Conservation (phyloP, 2,329 filamentous ascomycete genomes). For the Triangularia setosa region DNA sequence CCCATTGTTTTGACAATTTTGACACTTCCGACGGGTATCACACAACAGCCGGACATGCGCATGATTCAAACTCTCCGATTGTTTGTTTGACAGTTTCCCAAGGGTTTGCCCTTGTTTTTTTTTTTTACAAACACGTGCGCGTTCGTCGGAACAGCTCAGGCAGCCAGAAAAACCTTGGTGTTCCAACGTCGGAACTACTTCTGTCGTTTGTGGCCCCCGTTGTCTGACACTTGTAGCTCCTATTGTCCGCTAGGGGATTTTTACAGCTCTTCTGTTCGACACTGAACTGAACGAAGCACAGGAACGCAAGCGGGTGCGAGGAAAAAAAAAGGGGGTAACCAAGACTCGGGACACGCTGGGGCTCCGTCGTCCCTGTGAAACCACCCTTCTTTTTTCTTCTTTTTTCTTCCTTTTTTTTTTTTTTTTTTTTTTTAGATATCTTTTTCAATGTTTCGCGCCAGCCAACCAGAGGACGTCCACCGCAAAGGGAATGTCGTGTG, state of each 20-base stretch:
- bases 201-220: not conserved
- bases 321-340: not conserved
- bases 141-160: not conserved
- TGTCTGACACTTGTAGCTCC: not conserved
- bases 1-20: not conserved
- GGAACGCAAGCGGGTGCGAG: not conserved
- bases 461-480: not conserved
- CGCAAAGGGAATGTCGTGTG: not conserved
- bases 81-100: slow-evolving; percentile 3
- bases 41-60: not conserved
- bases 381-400: not conserved
- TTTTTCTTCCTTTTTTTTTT: not conserved
- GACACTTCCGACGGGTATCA: slow-evolving; percentile 6
- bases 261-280: not conserved
- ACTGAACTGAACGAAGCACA: not conserved
- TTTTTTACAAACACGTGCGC: not conserved
- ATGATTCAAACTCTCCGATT: not conserved
- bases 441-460: not conserved
- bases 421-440: too few species aligned
- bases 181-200: not conserved
- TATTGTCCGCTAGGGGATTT: not conserved
- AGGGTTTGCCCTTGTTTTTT: not conserved
- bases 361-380: not conserved
- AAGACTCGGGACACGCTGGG: not conserved
- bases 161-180: not conserved